Base-by-base conservation (phyloP, 2,329 filamentous ascomycete genomes). In the Escovopsis weberi region DNA sequence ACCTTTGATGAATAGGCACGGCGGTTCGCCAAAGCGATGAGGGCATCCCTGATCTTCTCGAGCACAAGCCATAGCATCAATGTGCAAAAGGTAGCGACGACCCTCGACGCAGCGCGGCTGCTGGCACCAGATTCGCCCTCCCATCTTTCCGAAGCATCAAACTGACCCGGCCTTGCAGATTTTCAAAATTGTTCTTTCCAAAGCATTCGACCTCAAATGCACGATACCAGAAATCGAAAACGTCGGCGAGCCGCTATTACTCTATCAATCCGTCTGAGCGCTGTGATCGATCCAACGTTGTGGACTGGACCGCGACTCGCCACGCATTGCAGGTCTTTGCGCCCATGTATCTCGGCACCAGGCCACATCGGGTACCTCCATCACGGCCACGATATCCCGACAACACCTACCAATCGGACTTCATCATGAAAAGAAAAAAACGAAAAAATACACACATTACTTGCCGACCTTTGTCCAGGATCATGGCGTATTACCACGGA, bases 41-140 rank as follows among this genome's bases (percentile, higher is more conserved):
- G 93, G 55, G 91, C 91, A 46, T 87, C 86, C 55, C 72, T 98
- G 56, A 96, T 98, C 57, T 98, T 98, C 65, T 94, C 87, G 66
- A 96, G 89, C 64, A 98, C 91, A 43, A 95, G 88, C 61, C 91
- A 98, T 67, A 95, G 88, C 63, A 98, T 98, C 71, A 98, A 98
- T 55, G 91, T 98, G 49, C 91, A 98, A 66, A 98, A 78, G 82
- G 89, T 94, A 59, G 39, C 62, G 23, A n/a, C 10, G 34, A 9
- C 8, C 28, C 11, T 32, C 28, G 28, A 11, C 28, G 28, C 28
- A 28, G 6, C 26, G 19, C 9, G 18, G 18, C 37, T 38, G 37
- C 37, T 4, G 4, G 37, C 15, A 38, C 7, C 12, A 2, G 12
- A 19, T 12, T 23, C 4, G 4, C 23, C 23, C 23, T 23, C 28